Evolutionary conservation across 805 yeast species (phyloP).

Genomic region (Saccharomycopsis sp.): DNA sequence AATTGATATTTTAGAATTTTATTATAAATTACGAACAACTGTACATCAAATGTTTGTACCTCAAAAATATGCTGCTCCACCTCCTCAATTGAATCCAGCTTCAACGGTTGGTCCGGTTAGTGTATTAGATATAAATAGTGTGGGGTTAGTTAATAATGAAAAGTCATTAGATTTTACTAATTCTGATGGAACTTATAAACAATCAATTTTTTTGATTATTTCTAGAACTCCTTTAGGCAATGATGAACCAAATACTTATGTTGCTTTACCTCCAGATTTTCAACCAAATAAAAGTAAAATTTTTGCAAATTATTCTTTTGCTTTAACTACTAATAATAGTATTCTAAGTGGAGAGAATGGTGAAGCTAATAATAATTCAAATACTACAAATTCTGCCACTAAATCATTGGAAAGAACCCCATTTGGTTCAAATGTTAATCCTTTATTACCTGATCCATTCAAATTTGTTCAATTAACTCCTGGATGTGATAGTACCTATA

Average conservation of each 20-base stretch:
- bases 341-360: background rate
- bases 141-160: constrained; percentile 11
- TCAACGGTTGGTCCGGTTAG: constrained; percentile 17
- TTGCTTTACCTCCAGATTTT: constrained; percentile 17
- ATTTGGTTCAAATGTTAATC: constrained; percentile 45
- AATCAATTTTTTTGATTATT: constrained; percentile 12
- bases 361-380: background rate
- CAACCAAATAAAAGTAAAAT: constrained; percentile 17
- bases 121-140: constrained; percentile 16
- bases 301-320: constrained; percentile 15
- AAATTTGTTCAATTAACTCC: constrained; percentile 43
- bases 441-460: constrained; percentile 42
- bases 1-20: no score
- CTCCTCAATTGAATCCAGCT: constrained; percentile 13
- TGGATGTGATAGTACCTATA: constrained; percentile 31
- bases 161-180: constrained; percentile 8
- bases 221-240: constrained; percentile 14
- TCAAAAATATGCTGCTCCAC: constrained; percentile 5
- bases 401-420: constrained; percentile 24
- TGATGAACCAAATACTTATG: constrained; percentile 18
- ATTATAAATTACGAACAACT: no score
- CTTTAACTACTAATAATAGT: constrained; percentile 3
- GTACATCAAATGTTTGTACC: constrained; percentile 15
- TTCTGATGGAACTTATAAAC: constrained; percentile 16
- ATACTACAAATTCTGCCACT: background rate